Evolutionary conservation across 129 eudicot species (phyloP), one percentile per base, ranked within the genome.

Genomic region (Flaveria linearis): DNA sequence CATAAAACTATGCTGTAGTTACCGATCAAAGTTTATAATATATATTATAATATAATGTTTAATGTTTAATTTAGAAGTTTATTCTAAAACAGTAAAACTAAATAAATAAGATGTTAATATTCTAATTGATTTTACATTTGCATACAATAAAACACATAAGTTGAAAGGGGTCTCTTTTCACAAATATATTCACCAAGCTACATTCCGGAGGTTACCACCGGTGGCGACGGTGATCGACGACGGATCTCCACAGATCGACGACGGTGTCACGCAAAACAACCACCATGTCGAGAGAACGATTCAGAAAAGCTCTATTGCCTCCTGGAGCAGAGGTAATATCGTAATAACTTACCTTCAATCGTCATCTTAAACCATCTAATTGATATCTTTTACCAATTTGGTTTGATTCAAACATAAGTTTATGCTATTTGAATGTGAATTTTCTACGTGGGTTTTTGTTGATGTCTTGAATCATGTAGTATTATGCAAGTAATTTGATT

Each of bases 301-400:
- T 80, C 20, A 80, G 84, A 57, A 80, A 80, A 80, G 84, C 84
- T 66, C 74, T 80, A 53, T 58, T 80, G 70, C 84, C 84, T 43
- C 84, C 84, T 3, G 84, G 75, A 22, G 63, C 69, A 15, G 84
- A 80, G 80, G 84, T 74, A 46, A 13, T 36, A 30, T 30, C 36
- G 36, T 30, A 36, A 36, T 5, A 36, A 36, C 41, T 36, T 36
- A 36, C 41, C 41, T 36, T 36, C 41, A 36, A 36, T 36, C 41
- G 41, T 0, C 41, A 36, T 36, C 41, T 36, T 5, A 36, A 5
- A 36, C 7, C n/a, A 30, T 6, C 12, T 18, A 55, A 23, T 33
- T n/a, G 1, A 0, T 68, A n/a, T 56, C 36, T 25, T 17, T 18
- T 65, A 14, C 46, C 43, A 43, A 13, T 80, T 42, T 55, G 39